These are phyloP conservation scores for Periconia sp. DNA, from an alignment of 2,329 filamentous ascomycete genomes.

Conservation along the genomic window DNA sequence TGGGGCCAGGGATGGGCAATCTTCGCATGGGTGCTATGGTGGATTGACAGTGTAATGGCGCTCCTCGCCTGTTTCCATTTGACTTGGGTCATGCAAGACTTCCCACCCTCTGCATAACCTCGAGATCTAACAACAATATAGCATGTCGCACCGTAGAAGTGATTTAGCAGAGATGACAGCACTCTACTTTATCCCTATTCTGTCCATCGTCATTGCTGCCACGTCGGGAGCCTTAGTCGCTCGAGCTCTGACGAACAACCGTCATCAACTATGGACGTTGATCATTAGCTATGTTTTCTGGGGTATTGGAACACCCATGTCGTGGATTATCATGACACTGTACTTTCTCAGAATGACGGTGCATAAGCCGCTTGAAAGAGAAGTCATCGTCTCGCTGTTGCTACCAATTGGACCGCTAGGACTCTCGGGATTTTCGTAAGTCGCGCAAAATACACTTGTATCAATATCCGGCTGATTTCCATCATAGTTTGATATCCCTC, in stretches of 20 bases:
- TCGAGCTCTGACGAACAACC: slow-evolving; percentile 53
- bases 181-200: slow-evolving; percentile 63
- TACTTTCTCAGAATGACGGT: slow-evolving; percentile 68
- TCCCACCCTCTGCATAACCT: slow-evolving; percentile 48
- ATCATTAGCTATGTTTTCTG: slow-evolving; percentile 66
- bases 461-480: not conserved
- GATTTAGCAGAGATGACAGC: slow-evolving; percentile 56
- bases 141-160: slow-evolving; percentile 2
- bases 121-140: not conserved
- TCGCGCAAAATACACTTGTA: not conserved
- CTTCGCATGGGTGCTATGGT: slow-evolving; percentile 49
- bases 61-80: slow-evolving; percentile 19
- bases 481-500: slow-evolving; percentile 41
- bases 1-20: slow-evolving; percentile 57
- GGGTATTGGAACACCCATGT: slow-evolving; percentile 62
- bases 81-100: slow-evolving; percentile 47
- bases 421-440: slow-evolving; percentile 4
- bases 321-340: slow-evolving; percentile 61
- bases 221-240: slow-evolving; percentile 65
- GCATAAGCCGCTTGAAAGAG: slow-evolving; percentile 62
- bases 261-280: slow-evolving; percentile 60
- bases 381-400: slow-evolving; percentile 66
- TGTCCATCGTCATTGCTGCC: slow-evolving; percentile 63
- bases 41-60: slow-evolving; percentile 45
- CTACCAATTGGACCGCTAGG: slow-evolving; percentile 66